A percentile compares a stretch with the other conserved stretches of the same genome.
Evolutionary conservation across 768 basidiomycete genomes (phyloP).

Genomic region (Russula foetens): DNA sequence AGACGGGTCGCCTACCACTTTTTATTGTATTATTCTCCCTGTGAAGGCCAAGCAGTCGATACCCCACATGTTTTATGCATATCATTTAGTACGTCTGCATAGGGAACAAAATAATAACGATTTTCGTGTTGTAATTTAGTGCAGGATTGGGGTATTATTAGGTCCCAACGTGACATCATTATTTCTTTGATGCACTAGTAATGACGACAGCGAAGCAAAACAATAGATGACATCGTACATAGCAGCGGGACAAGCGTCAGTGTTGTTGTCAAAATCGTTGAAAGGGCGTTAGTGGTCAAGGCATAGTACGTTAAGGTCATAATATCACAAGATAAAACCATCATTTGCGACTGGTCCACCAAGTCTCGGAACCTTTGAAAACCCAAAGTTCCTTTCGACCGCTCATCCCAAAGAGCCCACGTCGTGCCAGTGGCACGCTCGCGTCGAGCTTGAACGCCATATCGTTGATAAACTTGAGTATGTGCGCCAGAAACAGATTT

Average conservation of each 20-base stretch:
- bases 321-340: background rate
- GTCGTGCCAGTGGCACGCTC: constrained; percentile 48
- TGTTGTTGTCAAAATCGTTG: background rate
- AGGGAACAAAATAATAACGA: no score
- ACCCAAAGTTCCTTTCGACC: constrained; percentile 54
- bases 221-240: background rate
- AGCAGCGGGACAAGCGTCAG: background rate
- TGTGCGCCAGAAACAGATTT: constrained; percentile 50
- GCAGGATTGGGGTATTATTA: no score
- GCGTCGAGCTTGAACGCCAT: constrained; percentile 59
- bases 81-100: no score
- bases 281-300: background rate
- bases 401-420: constrained; percentile 32
- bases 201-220: background rate
- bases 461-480: constrained; percentile 49
- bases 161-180: no score
- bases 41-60: no score
- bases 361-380: constrained; percentile 39
- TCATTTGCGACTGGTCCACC: constrained; percentile 11
- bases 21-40: no score
- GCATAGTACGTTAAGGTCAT: constrained; percentile 5
- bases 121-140: no score
- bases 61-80: no score
- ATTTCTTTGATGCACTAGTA: background rate
- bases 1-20: no score